These are phyloP conservation scores for Blastocystis hominis DNA, from an alignment of 352 stramenopile genomes.

Conservation along the genomic window DNA sequence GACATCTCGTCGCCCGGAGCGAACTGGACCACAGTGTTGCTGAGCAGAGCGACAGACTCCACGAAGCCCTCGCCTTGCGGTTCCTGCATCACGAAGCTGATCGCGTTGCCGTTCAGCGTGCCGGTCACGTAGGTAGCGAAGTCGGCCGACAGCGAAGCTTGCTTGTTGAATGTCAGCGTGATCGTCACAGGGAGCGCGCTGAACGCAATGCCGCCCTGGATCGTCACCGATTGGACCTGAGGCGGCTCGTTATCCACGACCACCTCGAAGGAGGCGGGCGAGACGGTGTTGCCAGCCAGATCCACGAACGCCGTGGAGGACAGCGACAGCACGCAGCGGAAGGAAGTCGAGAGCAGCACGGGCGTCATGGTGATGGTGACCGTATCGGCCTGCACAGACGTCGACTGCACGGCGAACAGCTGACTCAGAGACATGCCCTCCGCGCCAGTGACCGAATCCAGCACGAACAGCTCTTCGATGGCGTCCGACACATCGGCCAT, in stretches of 20 bases:
- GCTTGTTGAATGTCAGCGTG: conserved; percentile 4
- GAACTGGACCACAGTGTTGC: not conserved
- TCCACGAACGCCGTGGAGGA: conserved; percentile 10
- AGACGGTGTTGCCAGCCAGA: not conserved
- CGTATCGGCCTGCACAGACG: not conserved
- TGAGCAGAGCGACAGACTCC: not conserved
- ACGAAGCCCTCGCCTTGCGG: not conserved
- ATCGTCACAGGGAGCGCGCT: not conserved
- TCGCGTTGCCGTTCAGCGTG: not conserved
- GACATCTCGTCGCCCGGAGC: not conserved
- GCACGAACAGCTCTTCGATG: conserved; percentile 15
- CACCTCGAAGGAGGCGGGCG: not conserved
- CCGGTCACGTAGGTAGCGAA: not conserved
- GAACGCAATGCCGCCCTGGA: conserved; percentile 11
- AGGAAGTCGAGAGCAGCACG: not conserved
- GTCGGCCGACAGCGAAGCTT: not conserved
- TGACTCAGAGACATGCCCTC: not conserved
- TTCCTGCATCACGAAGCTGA: not conserved
- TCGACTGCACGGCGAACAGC: not conserved
- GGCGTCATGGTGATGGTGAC: not conserved
- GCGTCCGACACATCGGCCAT: not conserved
- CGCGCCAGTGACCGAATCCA: not conserved
- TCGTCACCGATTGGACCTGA: not conserved
- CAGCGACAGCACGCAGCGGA: not conserved
- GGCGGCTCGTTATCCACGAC: conserved; percentile 25